Base-by-base conservation (phyloP, 495 filamentous ascomycete genomes). In the Letharia columbiana region DNA sequence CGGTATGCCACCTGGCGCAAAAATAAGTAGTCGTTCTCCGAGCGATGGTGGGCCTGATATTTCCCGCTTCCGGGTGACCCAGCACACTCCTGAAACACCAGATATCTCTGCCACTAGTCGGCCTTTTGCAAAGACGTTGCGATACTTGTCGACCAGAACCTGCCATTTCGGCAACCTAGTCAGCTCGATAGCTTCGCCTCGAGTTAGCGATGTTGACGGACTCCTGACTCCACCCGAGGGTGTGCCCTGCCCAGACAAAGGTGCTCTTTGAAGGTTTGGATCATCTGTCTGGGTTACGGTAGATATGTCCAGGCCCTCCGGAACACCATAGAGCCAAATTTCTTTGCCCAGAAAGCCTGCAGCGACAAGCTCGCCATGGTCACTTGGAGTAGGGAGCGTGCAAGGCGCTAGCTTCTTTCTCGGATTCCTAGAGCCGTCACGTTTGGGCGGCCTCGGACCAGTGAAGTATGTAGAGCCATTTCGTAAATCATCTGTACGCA, bases 401-500 rank as follows among this genome's bases (percentile, higher is more conserved):
- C 80, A 84, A 8, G 91, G 91, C 4, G 81, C 79, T 50, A 80
- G 70, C 78, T 70, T 81, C 75, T 64, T 74, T 70, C 31, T 74
- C 62, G 50, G 72, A 70, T 40, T 75, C 70, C 20, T 69, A 3
- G 71, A 63, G 3, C 57, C 67, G 15, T 37, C 54, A 18, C 67
- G 54, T 50, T 49, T 58, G 20, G 60, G 66, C 8, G 77, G 71
- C 60, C 77, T 77, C 0, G 91, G 91, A 9, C 86, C 89, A n/a
- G 86, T 87, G 70, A 94, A 93, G 72, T 92, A 91, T 15, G 88
- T 88, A 49, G 87, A 87, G 17, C 91, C 90, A 67, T 90, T 89
- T 54, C 87, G 84, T 33, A 87, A 73, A 67, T 91, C 88, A 69
- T 88, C 89, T 61, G 87, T 84, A 15, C 86, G 84, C 15, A 93